Evolutionary conservation across 2,329 filamentous ascomycete species (phyloP).

Genomic region (Aspergillus sp.): DNA sequence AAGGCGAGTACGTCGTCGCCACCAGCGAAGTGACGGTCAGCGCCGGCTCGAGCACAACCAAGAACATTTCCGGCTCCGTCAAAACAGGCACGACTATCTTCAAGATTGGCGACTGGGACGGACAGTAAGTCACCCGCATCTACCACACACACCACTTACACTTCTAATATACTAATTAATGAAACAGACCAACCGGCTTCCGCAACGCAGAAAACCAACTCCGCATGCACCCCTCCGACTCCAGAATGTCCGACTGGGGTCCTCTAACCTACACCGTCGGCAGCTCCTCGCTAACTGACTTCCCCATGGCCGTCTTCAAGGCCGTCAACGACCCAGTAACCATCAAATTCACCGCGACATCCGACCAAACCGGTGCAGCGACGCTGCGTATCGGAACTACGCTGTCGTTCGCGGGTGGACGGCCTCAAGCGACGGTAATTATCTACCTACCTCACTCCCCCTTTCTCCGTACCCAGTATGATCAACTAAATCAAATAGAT

Average conservation of each 20-base stretch:
- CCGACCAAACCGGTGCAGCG: slow-evolving; percentile 54
- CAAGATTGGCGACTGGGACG: slow-evolving; percentile 67
- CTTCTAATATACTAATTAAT: background rate
- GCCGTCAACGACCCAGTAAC: slow-evolving; percentile 60
- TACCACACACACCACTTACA: background rate
- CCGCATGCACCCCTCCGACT: slow-evolving; percentile 69
- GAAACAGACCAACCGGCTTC: slow-evolving; percentile 57
- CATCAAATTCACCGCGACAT: slow-evolving; percentile 60
- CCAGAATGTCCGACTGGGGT: slow-evolving; percentile 64
- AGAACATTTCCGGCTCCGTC: slow-evolving; percentile 55
- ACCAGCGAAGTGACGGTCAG: slow-evolving; percentile 53
- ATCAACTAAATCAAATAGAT: slow-evolving; percentile 35
- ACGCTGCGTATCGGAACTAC: slow-evolving; percentile 68
- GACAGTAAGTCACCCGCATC: slow-evolving; percentile 44
- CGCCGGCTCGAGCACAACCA: slow-evolving; percentile 52
- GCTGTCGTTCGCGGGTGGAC: slow-evolving; percentile 60
- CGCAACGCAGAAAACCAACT: slow-evolving; percentile 67
- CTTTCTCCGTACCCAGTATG: background rate
- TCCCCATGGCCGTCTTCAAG: slow-evolving; percentile 69
- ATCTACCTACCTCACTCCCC: no score
- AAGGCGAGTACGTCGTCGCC: slow-evolving; percentile 59
- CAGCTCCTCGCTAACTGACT: slow-evolving; percentile 53
- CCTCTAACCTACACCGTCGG: slow-evolving; percentile 64
- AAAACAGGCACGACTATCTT: slow-evolving; percentile 58
- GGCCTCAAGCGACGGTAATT: slow-evolving; percentile 52